A percentile compares a stretch with the other conserved stretches of the same genome.
Evolutionary conservation across 2,329 filamentous ascomycete genomes (phyloP).

Genomic region (Ceratocystis cacaofunesta): DNA sequence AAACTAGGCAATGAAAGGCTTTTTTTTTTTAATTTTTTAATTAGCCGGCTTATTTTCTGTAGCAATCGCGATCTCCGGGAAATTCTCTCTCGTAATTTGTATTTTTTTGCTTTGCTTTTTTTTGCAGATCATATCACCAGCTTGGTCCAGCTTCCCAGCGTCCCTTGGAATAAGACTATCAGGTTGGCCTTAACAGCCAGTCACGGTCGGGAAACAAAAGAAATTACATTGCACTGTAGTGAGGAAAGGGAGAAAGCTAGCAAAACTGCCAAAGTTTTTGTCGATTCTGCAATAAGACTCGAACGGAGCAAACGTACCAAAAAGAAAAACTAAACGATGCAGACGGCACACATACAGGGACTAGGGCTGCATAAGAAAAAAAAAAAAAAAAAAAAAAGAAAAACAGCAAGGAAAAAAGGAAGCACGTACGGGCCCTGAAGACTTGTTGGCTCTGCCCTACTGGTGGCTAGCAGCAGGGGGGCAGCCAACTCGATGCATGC

Average conservation of each 20-base stretch:
- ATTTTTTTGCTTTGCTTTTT: neutral
- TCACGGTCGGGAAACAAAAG: neutral
- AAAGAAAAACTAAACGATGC: neutral
- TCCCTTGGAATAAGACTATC: neutral
- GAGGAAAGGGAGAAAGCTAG: neutral
- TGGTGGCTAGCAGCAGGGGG: neutral
- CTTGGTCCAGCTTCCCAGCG: neutral
- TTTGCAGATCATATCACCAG: neutral
- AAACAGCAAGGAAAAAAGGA: neutral
- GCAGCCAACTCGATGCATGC: neutral
- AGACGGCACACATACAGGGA: neutral
- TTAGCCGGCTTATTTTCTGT: too few relatives aligned
- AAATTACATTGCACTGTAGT: constrained; percentile 1
- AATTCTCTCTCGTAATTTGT: neutral
- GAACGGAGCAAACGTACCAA: neutral
- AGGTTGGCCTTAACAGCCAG: neutral
- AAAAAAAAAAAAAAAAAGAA: neutral
- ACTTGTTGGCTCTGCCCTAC: neutral
- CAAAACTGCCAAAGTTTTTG: neutral
- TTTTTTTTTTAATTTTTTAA: neutral
- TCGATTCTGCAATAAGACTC: neutral
- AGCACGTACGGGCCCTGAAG: neutral
- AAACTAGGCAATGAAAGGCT: neutral
- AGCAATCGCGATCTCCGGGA: neutral
- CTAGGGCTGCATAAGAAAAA: neutral